Conservation (phyloP, 352 stramenopile species). For the Phytophthora agathidicida region DNA sequence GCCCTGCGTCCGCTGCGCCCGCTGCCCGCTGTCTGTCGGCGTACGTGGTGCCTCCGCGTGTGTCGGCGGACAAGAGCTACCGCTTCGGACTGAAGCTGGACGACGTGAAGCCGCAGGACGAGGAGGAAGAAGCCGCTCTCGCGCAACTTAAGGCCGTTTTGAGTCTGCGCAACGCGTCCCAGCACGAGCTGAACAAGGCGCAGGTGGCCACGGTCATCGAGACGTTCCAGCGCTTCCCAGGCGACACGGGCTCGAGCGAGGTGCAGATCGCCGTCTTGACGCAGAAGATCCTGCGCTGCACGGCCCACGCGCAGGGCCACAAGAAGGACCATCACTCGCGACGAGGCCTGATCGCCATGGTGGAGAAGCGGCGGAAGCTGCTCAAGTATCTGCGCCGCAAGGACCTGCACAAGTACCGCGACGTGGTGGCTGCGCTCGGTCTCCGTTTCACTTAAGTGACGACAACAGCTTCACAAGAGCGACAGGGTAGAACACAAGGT, state of each 20-base stretch:
- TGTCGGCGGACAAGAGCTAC: slow-evolving; percentile 59
- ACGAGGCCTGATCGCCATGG: slow-evolving; percentile 85
- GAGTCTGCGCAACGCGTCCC: slow-evolving; percentile 77
- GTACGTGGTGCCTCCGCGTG: slow-evolving; percentile 70
- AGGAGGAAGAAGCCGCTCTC: slow-evolving; percentile 47
- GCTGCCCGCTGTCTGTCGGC: slow-evolving; percentile 43
- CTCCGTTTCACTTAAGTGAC: slow-evolving; percentile 82
- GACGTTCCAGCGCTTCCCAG: slow-evolving; percentile 87
- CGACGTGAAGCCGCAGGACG: slow-evolving; percentile 48
- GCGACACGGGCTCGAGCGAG: slow-evolving; percentile 86
- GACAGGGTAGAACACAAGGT: neutral
- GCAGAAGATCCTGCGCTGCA: slow-evolving; percentile 86
- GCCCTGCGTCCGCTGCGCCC: neutral
- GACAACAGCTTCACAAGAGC: no score
- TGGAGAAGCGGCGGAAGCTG: slow-evolving; percentile 86
- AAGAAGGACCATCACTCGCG: slow-evolving; percentile 91
- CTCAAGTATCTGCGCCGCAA: slow-evolving; percentile 86
- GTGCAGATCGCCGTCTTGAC: slow-evolving; percentile 87
- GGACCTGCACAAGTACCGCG: slow-evolving; percentile 82
- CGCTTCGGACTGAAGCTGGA: slow-evolving; percentile 72
- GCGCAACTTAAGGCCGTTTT: slow-evolving; percentile 72
- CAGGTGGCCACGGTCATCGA: slow-evolving; percentile 81
- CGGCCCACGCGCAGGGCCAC: slow-evolving; percentile 72
- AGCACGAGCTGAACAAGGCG: slow-evolving; percentile 86
- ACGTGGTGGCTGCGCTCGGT: slow-evolving; percentile 75